phyloP scores from a whole-genome alignment of 768 basidiomycete genomes.

The Lepiota subincarnata region DNA sequence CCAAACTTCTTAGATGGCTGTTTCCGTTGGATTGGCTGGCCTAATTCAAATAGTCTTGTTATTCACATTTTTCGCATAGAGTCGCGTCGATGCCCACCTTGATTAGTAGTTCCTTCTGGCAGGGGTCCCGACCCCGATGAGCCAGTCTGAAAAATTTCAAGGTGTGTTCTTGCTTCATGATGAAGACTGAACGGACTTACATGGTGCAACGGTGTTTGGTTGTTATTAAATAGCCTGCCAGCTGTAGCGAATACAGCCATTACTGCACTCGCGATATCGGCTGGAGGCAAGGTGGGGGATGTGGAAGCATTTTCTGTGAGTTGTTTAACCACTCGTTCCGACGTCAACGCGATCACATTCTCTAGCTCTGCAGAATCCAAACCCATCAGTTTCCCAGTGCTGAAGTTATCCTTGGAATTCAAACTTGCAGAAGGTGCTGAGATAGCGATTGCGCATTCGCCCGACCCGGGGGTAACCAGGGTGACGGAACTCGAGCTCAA shows the following conservation, averaged over 20 bases:
- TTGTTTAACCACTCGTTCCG: neutral
- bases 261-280: neutral
- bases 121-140: neutral
- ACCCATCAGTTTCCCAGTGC: neutral
- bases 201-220: neutral
- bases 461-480: too few species aligned
- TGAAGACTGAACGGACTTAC: neutral
- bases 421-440: neutral
- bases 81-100: too few species aligned
- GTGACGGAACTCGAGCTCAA: too few species aligned
- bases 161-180: neutral
- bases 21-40: too few species aligned
- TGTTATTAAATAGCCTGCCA: neutral
- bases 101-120: too few species aligned
- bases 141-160: neutral
- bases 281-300: neutral
- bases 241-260: slow-evolving; percentile 7
- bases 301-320: neutral
- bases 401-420: neutral
- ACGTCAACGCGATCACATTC: neutral
- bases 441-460: too few species aligned
- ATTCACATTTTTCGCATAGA: too few species aligned
- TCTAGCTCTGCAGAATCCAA: slow-evolving; percentile 1
- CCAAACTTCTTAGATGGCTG: too few species aligned
- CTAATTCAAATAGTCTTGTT: too few species aligned